Evolutionary conservation across 495 filamentous ascomycete species (phyloP), one percentile per base, ranked within the genome.

Genomic region (Cladorrhinum samala): DNA sequence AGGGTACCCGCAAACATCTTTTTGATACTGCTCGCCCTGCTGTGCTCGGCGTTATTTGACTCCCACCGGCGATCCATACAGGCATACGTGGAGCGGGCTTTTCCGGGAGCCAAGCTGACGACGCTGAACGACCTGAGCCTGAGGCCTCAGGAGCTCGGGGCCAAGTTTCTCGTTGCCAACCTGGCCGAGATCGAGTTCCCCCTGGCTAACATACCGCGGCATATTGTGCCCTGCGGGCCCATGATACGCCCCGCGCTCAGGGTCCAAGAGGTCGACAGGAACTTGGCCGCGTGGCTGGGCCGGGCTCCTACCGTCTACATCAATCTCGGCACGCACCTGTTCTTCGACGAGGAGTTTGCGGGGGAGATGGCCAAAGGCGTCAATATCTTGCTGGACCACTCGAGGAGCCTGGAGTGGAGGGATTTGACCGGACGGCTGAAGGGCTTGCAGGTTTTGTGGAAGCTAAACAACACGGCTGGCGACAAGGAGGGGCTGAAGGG

Each of bases 161-260:
- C 41, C 21, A 56, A 39, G 19, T 46, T 62, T 46, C 63, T 65
- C 1, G 64, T 69, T 3, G 63, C 62, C 42, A 64, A 59, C 37
- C 53, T 52, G 0, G 50, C 57, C 0, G 59, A 68, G 46, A 37
- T 69, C 13, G 67, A 69, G 14, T 63, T 64, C 25, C 68, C 65
- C 1, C 51, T 71, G 7, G 27, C 62, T 1, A 53, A 74, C 6
- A 49, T 64, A 1, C 76, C 76, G 0, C 39, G 56, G 0, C 74
- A 78, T 42, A 70, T 81, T 36, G 51, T 76, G 7, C 63, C 70
- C 19, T 79, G 76, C 46, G 79, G 79, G 0, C 77, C 77, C 0
- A 80, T 82, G 37, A 56, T 79, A 3, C 68, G 76, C 0, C 63
- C 69, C 1, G 58, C 63, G 9, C 50, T 58, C 4, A 54, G 70